phyloP scores from a whole-genome alignment of 306 rosid genomes.

The Cucurbita maxima region DNA sequence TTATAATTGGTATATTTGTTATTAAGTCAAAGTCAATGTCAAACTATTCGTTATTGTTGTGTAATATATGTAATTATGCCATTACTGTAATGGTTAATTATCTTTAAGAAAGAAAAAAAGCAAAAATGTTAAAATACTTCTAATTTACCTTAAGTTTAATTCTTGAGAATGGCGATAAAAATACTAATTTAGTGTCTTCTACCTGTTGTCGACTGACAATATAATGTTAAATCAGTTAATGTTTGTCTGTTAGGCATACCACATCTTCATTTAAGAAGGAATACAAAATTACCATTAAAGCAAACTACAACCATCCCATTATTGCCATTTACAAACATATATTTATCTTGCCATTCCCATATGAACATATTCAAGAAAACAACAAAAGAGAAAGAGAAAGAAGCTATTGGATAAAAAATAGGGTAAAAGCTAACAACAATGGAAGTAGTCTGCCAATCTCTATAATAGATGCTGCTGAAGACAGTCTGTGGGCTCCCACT shows the following conservation, averaged over 20 bases:
- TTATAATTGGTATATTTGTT: background rate
- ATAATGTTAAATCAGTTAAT: background rate
- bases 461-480: constrained; percentile 26
- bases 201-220: background rate
- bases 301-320: background rate
- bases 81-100: background rate
- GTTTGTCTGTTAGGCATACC: background rate
- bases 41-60: background rate
- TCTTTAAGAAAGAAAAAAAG: background rate
- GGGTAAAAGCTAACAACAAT: constrained; percentile 29
- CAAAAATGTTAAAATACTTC: background rate
- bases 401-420: constrained; percentile 14
- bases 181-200: background rate
- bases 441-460: constrained; percentile 28
- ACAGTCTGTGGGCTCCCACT: constrained; percentile 51
- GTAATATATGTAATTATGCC: background rate
- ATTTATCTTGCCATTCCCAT: background rate
- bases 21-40: background rate
- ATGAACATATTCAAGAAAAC: background rate
- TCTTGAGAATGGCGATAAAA: background rate
- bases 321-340: background rate
- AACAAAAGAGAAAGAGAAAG: background rate
- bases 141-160: background rate
- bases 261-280: background rate
- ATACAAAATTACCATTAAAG: background rate